A percentile compares a stretch with the other conserved stretches of the same genome.
These are phyloP conservation scores for Rhodotorula sp. DNA, from an alignment of 1,284 basidiomycete genomes.

Conservation along the genomic window DNA sequence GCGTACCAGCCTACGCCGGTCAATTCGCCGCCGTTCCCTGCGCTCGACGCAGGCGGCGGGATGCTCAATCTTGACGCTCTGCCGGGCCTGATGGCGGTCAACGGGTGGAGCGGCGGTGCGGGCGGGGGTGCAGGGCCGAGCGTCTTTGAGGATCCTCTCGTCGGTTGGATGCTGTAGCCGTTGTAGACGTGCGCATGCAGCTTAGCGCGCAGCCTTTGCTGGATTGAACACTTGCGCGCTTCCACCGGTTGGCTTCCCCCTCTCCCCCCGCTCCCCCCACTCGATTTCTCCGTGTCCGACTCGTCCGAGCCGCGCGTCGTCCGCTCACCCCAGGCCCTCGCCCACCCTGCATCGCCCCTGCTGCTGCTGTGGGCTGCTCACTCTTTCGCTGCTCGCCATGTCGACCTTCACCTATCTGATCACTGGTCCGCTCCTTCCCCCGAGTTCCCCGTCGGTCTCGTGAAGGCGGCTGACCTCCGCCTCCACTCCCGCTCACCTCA, in stretches of 20 bases:
- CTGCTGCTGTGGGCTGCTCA: no score
- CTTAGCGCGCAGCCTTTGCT: no score
- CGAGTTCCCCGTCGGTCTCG: background rate
- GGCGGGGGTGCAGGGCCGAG: background rate
- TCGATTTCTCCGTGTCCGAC: no score
- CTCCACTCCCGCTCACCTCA: background rate
- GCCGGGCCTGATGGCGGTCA: background rate
- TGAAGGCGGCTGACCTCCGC: background rate
- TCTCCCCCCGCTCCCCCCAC: no score
- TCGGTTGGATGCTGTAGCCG: background rate
- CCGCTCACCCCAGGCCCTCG: no score
- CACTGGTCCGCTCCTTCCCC: slow-evolving; percentile 1
- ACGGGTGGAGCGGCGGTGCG: background rate
- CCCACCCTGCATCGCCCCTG: no score
- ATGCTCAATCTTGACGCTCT: background rate
- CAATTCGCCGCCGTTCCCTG: background rate
- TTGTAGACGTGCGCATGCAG: no score
- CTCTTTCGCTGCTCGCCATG: no score
- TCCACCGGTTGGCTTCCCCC: no score
- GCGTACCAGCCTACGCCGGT: background rate
- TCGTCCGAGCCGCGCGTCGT: no score
- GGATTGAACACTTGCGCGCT: no score
- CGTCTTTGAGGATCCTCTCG: background rate
- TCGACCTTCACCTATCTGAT: slow-evolving; percentile 27
- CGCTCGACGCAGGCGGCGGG: background rate